phyloP scores from a whole-genome alignment of 768 basidiomycete species.

The Leccinum aurantiacum region DNA sequence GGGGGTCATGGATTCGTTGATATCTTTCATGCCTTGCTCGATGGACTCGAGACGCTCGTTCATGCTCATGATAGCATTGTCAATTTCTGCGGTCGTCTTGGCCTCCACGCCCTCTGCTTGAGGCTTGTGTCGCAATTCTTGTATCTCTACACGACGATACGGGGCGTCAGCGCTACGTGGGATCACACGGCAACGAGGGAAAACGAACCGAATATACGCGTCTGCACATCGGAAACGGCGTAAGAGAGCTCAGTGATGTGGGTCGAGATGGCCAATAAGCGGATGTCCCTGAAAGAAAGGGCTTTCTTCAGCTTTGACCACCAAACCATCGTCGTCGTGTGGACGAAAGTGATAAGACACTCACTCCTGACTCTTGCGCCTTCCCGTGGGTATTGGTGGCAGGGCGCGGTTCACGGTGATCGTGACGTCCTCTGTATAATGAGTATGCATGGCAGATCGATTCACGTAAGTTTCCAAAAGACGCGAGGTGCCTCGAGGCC shows the following conservation, averaged over 20 bases:
- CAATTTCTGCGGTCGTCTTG: constrained; percentile 68
- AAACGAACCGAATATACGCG: constrained; percentile 78
- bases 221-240: constrained; percentile 85
- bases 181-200: constrained; percentile 3
- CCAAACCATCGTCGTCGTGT: constrained; percentile 23
- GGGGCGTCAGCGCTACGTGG: constrained; percentile 12
- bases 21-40: constrained; percentile 65
- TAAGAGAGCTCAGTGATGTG: constrained; percentile 88
- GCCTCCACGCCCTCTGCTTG: constrained; percentile 56
- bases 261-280: constrained; percentile 73
- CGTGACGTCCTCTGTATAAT: constrained; percentile 65
- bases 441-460: constrained; percentile 28
- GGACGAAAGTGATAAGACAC: constrained; percentile 34
- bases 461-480: constrained; percentile 36
- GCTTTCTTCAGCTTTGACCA: constrained; percentile 29
- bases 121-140: constrained; percentile 88
- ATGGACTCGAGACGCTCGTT: constrained; percentile 78
- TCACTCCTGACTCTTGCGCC: constrained; percentile 67
- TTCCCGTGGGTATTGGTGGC: constrained; percentile 44
- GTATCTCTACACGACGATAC: constrained; percentile 61
- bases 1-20: constrained; percentile 67
- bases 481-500: constrained; percentile 25
- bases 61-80: constrained; percentile 75
- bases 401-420: constrained; percentile 57
- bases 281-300: constrained; percentile 59